Evolutionary conservation across 345 rosid species (phyloP).

Genomic region (Arabidopsis arenosa): DNA sequence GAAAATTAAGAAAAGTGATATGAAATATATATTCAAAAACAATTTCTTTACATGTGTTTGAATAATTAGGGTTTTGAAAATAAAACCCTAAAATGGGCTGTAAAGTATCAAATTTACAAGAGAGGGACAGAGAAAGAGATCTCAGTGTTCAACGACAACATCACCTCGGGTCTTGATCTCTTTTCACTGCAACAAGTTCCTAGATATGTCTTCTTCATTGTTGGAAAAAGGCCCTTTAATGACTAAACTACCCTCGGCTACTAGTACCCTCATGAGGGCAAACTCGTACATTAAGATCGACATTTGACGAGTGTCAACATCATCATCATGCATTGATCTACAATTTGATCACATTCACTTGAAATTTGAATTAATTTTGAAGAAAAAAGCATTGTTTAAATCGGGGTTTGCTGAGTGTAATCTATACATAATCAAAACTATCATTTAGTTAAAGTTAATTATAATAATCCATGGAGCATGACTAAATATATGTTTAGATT

Average conservation of each 20-base stretch:
- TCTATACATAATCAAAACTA: constrained; percentile 1
- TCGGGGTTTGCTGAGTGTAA: constrained; percentile 12
- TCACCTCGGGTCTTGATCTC: constrained; percentile 66
- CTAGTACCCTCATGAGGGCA: constrained; percentile 12
- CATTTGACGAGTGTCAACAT: constrained; percentile 39
- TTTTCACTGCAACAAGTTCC: constrained; percentile 72
- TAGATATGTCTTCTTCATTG: constrained; percentile 51
- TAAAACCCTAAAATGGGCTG: constrained; percentile 40
- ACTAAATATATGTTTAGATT: constrained; percentile 41
- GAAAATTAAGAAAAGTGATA: constrained; percentile 11
- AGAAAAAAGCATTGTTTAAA: neutral
- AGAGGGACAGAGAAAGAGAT: constrained; percentile 31
- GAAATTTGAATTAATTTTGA: constrained; percentile 1
- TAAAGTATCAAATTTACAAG: constrained; percentile 33
- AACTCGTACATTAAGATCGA: constrained; percentile 9
- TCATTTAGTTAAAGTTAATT: neutral
- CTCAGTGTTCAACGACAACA: constrained; percentile 52
- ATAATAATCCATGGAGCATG: constrained; percentile 33
- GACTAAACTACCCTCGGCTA: constrained; percentile 33
- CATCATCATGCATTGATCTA: constrained; percentile 35
- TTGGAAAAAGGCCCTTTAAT: constrained; percentile 21
- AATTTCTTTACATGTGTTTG: constrained; percentile 23
- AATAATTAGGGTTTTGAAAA: constrained; percentile 47
- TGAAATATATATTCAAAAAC: constrained; percentile 6
- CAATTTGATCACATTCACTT: constrained; percentile 6